These are phyloP conservation scores for Penicillium sp. DNA, from an alignment of 2,329 filamentous ascomycete genomes.

Conservation along the genomic window DNA sequence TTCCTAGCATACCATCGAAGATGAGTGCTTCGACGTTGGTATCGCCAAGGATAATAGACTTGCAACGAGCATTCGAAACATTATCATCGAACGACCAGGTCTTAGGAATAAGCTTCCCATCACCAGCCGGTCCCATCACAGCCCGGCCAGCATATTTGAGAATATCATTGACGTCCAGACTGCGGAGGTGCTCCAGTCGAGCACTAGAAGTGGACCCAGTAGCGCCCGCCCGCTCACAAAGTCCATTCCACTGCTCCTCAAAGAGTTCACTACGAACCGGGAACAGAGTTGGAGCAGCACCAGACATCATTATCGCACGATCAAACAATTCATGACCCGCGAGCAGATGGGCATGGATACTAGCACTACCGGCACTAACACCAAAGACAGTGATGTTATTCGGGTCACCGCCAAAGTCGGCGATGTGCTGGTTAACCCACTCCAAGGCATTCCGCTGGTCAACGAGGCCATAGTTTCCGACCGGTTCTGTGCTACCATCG, in stretches of 20 bases:
- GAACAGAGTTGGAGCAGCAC: conserved; percentile 1
- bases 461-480: conserved; percentile 4
- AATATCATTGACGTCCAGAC: not conserved
- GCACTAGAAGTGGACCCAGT: not conserved
- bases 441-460: conserved; percentile 10
- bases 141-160: conserved; percentile 1
- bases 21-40: conserved; percentile 9
- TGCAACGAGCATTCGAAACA: conserved; percentile 4
- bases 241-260: not conserved
- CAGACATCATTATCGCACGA: conserved; percentile 12
- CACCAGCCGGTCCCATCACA: conserved; percentile 7
- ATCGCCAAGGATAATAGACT: conserved; percentile 8
- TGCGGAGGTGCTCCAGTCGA: not conserved
- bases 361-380: conserved; percentile 6
- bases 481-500: not conserved
- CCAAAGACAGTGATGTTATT: conserved; percentile 7
- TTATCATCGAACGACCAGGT: conserved; percentile 4
- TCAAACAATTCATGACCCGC: conserved; percentile 4
- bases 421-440: conserved; percentile 7
- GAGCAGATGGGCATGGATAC: conserved; percentile 8
- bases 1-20: conserved; percentile 4
- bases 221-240: conserved; percentile 3
- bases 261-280: not conserved
- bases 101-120: not conserved
- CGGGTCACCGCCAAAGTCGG: conserved; percentile 6